A percentile compares a stretch with the other conserved stretches of the same genome.
These are phyloP conservation scores for Botrytis medusae DNA, from an alignment of 2,329 filamentous ascomycete genomes.

Conservation along the genomic window DNA sequence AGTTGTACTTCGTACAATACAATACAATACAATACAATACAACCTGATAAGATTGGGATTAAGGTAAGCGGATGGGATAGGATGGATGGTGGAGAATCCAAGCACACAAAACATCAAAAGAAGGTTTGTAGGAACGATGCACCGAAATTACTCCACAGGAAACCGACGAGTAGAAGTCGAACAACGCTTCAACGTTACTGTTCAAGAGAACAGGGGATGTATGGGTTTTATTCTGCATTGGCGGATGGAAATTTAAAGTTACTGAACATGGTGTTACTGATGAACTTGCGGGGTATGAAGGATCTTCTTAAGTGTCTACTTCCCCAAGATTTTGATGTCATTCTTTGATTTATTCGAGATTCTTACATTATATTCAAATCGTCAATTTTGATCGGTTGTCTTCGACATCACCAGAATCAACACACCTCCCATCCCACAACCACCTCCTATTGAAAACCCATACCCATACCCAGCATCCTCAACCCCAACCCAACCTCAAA, in stretches of 20 bases:
- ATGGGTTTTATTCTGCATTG: neutral
- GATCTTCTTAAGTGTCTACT: neutral
- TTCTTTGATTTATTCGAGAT: neutral
- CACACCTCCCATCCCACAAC: neutral
- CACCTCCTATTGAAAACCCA: neutral
- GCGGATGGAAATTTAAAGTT: neutral
- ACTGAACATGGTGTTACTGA: neutral
- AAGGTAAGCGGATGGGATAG: neutral
- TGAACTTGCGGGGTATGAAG: neutral
- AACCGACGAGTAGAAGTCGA: neutral
- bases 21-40: neutral
- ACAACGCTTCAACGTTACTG: neutral
- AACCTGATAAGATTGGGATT: neutral
- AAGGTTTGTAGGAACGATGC: neutral
- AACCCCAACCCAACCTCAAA: slow-evolving; percentile 67
- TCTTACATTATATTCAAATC: neutral
- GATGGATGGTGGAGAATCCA: neutral
- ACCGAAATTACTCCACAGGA: neutral
- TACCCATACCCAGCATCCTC: slow-evolving; percentile 56
- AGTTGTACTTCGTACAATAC: neutral
- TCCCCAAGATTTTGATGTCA: neutral
- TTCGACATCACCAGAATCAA: neutral
- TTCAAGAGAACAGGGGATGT: neutral
- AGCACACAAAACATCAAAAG: neutral
- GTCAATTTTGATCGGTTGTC: neutral